Base-by-base conservation (phyloP, 768 basidiomycete genomes). In the Chalciporus pseudorubinellus region DNA sequence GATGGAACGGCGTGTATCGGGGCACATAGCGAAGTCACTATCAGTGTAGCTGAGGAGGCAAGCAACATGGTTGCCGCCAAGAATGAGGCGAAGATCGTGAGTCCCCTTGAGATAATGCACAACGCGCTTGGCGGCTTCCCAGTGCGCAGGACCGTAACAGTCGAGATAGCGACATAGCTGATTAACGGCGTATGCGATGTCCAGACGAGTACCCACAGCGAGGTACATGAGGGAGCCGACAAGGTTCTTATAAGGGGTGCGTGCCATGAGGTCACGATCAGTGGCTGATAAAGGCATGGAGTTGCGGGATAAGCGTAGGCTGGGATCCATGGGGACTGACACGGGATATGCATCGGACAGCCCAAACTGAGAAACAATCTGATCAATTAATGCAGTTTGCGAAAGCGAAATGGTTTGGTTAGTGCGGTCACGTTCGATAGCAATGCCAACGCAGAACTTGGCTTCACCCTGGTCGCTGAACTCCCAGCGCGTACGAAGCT, bases 391-490 rank as follows among this genome's bases (percentile, higher is more conserved):
- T 0, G 48, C 53, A 7, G 31, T 34, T 14, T 55, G 53, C 1
- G 43, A 50, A 0, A 55, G 43, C 1, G 3, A 11, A 0, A 55
- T 19, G 7, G 53, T 50, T 1, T 20, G 53, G 5, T n/a, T 59
- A 0, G 31, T 56, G 46, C 3, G 55, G 21, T 75, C 65, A 0
- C 66, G 60, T 16, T 58, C 40, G 28, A 77, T 65, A 7, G 58
- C 63, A 18, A 79, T 73, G 1, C 76, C 74, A 1, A 80, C 47
- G 29, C 59, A 52, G 39, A 62, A 70, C 3, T 59, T 52, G 1
- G 65, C 51, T 7, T 68, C 60, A 0, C 71, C 73, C 0, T 73
- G 62, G 26, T 73, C 71, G 6, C 67, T 61, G 9, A 75, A 71
- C 11, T 52, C 52, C 65, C 68, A 77, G 3, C 55, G 29, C 1